Percentiles rank a stretch among this genome's conserved stretches.
phyloP scores from a whole-genome alignment of 2,329 filamentous ascomycete genomes.

The Hymenoscyphus occultus region DNA sequence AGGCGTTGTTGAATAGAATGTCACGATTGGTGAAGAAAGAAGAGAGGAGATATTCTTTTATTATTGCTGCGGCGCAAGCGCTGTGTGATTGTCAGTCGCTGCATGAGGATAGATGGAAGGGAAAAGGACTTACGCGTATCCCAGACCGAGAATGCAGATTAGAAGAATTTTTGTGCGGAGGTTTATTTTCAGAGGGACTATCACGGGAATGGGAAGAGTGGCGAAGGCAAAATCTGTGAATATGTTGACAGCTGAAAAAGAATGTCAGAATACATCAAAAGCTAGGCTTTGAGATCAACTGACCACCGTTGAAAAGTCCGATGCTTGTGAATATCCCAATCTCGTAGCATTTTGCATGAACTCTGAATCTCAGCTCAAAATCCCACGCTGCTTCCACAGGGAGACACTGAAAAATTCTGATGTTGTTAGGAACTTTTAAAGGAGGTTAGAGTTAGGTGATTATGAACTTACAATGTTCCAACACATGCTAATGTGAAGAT shows the following conservation, averaged over 20 bases:
- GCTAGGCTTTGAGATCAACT: slow-evolving; percentile 13
- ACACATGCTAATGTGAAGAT: slow-evolving; percentile 43
- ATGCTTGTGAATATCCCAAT: slow-evolving; percentile 40
- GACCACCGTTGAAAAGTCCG: slow-evolving; percentile 46
- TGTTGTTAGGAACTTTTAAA: slow-evolving; percentile 28
- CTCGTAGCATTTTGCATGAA: slow-evolving; percentile 42
- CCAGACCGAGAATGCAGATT: slow-evolving; percentile 28
- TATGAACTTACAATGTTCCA: slow-evolving; percentile 35
- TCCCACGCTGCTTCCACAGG: slow-evolving; percentile 47
- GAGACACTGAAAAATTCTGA: slow-evolving; percentile 45
- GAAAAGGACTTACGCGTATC: slow-evolving; percentile 14
- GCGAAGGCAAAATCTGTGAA: slow-evolving; percentile 37
- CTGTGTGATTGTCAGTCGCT: slow-evolving; percentile 23
- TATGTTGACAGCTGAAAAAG: slow-evolving; percentile 25
- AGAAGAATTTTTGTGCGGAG: slow-evolving; percentile 42
- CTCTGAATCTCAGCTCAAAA: slow-evolving; percentile 25
- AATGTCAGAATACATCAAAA: not conserved
- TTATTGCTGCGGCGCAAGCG: slow-evolving; percentile 43
- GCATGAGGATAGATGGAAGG: not conserved
- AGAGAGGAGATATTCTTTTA: slow-evolving; percentile 42
- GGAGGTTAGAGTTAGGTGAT: not conserved
- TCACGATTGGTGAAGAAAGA: slow-evolving; percentile 39
- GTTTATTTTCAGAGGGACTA: slow-evolving; percentile 43
- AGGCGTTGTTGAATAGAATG: slow-evolving; percentile 35
- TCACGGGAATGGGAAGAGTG: slow-evolving; percentile 42